Percentiles rank a stretch among this genome's conserved stretches.
These are phyloP conservation scores for Pholiota microspora DNA, from an alignment of 768 basidiomycete species.

Conservation along the genomic window DNA sequence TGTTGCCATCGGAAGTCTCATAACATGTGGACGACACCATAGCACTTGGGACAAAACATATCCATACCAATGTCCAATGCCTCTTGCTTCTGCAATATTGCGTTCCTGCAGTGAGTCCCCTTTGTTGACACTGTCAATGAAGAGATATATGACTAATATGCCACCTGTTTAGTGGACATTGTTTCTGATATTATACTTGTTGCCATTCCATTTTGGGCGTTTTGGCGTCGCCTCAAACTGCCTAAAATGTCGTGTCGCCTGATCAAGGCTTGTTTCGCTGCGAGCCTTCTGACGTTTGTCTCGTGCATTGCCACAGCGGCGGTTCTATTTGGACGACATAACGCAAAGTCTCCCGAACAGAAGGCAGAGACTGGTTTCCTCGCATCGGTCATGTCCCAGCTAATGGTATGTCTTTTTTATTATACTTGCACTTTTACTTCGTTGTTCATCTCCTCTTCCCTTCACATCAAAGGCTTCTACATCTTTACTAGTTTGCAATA, in stretches of 20 bases:
- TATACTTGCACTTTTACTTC: not conserved
- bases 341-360: not conserved
- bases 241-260: slow-evolving; percentile 11
- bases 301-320: not conserved
- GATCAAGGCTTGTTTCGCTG: slow-evolving; percentile 17
- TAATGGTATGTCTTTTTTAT: not conserved
- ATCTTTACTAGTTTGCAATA: slow-evolving; percentile 18
- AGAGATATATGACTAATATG: not conserved
- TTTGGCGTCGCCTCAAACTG: slow-evolving; percentile 16
- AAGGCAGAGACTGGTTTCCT: not conserved
- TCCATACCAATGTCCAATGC: not conserved
- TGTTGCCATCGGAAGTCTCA: not conserved
- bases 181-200: slow-evolving; percentile 16
- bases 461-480: slow-evolving; percentile 7
- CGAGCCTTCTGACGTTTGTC: slow-evolving; percentile 15
- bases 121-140: not conserved
- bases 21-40: not conserved
- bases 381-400: not conserved
- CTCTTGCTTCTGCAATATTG: not conserved
- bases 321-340: not conserved
- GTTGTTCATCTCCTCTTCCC: not conserved
- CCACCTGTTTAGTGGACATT: slow-evolving; percentile 12
- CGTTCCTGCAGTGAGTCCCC: not conserved
- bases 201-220: slow-evolving; percentile 13
- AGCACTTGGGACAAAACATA: not conserved